These are phyloP conservation scores for Syzygium aqueum DNA, from an alignment of 345 rosid species.

Conservation along the genomic window DNA sequence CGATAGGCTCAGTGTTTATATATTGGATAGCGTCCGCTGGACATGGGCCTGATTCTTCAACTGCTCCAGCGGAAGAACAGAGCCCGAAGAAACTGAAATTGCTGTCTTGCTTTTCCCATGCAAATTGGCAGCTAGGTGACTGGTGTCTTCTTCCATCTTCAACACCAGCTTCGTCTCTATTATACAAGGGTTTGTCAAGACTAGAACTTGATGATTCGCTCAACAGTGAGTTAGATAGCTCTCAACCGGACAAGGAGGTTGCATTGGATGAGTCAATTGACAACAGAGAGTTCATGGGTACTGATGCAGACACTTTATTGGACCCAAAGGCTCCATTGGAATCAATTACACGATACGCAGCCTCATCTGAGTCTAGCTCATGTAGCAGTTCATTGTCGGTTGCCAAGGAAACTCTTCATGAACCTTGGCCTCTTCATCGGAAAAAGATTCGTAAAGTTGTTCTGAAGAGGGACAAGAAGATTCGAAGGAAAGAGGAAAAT, in stretches of 20 bases:
- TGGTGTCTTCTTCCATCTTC: constrained; percentile 70
- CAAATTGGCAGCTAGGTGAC: constrained; percentile 95
- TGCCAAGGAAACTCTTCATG: constrained; percentile 66
- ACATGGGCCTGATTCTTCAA: constrained; percentile 78
- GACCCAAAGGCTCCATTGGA: constrained; percentile 23
- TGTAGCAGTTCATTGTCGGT: constrained; percentile 35
- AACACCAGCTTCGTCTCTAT: constrained; percentile 27
- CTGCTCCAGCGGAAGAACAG: constrained; percentile 89
- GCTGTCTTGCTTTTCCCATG: constrained; percentile 79
- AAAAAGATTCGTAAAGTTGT: constrained; percentile 87
- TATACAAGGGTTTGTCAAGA: constrained; percentile 44
- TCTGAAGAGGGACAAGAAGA: constrained; percentile 72
- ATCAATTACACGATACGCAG: constrained; percentile 19
- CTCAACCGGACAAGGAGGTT: constrained; percentile 33
- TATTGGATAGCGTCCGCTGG: constrained; percentile 99
- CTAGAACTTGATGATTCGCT: constrained; percentile 38
- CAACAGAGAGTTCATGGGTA: constrained; percentile 22
- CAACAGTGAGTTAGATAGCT: constrained; percentile 19
- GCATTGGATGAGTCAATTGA: constrained; percentile 36
- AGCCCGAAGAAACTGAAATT: constrained; percentile 76
- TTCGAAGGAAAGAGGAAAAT: constrained; percentile 73
- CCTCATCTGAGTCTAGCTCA: constrained; percentile 37
- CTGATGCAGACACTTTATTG: neutral
- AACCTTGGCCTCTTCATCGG: constrained; percentile 78
- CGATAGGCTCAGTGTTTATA: constrained; percentile 75